Base-by-base conservation (phyloP, 441 rosid species). In the Euphorbia corollata region DNA sequence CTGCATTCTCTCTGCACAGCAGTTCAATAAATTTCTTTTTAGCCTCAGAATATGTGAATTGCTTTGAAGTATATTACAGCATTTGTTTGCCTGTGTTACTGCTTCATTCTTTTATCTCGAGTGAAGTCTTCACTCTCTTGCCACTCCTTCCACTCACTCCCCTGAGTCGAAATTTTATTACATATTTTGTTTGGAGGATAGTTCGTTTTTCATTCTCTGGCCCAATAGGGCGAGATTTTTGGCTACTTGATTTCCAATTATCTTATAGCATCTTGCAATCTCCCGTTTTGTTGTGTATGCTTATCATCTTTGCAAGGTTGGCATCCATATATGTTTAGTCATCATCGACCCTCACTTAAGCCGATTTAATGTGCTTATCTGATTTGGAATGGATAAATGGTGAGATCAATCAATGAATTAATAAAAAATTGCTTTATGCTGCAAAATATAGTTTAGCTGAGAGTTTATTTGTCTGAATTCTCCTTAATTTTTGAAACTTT, bases 391-490 rank as follows among this genome's bases (percentile, higher is more conserved):
- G 8, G 12, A 67, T 15, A 13, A 55, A 56, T 38, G 16, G 20
- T 51, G 59, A 65, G 19, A 6, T 5, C 27, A 57, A 56, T 16
- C 55, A n/a, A 45, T 41, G n/a, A 41, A 16, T 12, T 22, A 13
- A 20, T 38, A 16, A 47, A 12, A 54, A 13, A 18, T 57, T 48
- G 39, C 53, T 54, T 7, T 39, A 19, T 39, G 54, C 16, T 11
- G n/a, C 54, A 66, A 45, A 41, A 15, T 67, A 11, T 67, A 57
- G 43, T 67, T 57, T 27, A 18, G 16, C 34, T 43, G 47, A 39
- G 8, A 36, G 8, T 36, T 36, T 18, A 68, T 27, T 32, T 55
- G 67, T 15, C 48, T 57, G 22, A 13, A 36, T 15, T 12, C 39
- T 10, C 7, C 36, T 3, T 34, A 23, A 34, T 23, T 72, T 43